Conservation (phyloP, 2,329 filamentous ascomycete species). For the Aspergillus puulaauensis region DNA sequence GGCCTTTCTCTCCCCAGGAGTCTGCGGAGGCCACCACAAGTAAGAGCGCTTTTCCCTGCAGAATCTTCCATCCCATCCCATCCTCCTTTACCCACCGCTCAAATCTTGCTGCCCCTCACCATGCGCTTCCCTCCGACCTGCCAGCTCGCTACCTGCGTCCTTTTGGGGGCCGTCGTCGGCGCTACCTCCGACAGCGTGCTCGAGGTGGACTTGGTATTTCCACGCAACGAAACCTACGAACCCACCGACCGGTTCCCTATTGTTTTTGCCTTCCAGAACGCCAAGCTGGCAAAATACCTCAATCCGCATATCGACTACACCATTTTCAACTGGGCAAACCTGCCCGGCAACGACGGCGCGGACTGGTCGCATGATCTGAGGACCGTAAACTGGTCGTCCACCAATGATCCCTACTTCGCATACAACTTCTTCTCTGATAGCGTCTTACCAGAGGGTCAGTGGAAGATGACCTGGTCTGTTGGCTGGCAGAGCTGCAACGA, state of each 20-base stretch:
- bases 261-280: conserved; percentile 18
- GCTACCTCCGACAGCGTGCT: neutral
- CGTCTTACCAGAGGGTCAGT: neutral
- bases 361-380: neutral
- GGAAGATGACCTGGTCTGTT: conserved; percentile 7
- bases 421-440: neutral
- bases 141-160: too few species aligned
- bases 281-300: conserved; percentile 10
- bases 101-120: too few species aligned
- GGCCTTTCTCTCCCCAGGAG: too few species aligned
- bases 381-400: neutral
- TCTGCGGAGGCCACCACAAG: too few species aligned
- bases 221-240: conserved; percentile 17
- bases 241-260: conserved; percentile 16
- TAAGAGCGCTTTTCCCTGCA: too few species aligned
- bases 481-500: conserved; percentile 14
- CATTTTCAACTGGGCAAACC: neutral
- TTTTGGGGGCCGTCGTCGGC: too few species aligned
- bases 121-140: too few species aligned
- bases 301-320: conserved; percentile 5
- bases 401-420: conserved; percentile 10
- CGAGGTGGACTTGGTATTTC: conserved; percentile 19
- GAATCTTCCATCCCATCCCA: too few species aligned
- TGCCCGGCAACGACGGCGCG: neutral
- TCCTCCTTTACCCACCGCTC: too few species aligned